Conservation (phyloP, 1,139 yeast genomes). For the Barnettozyma hawaiiensis region DNA sequence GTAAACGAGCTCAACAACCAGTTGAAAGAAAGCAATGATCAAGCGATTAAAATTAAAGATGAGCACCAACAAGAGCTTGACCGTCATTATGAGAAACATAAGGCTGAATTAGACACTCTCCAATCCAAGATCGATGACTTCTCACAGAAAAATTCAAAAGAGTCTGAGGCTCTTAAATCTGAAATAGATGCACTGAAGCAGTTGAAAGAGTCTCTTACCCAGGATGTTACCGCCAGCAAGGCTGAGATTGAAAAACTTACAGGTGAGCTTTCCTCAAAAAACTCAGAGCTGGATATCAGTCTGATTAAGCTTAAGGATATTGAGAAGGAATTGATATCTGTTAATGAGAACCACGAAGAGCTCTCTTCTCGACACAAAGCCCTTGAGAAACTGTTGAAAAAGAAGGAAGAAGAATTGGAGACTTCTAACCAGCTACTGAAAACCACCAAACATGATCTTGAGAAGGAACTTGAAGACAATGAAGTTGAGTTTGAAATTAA, state of each 20-base stretch:
- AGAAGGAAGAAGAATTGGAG: constrained; percentile 3
- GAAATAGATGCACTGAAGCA: neutral
- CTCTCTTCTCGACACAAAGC: neutral
- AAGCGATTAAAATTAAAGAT: neutral
- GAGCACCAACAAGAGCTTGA: constrained; percentile 2
- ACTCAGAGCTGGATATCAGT: neutral
- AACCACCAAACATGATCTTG: constrained; percentile 9
- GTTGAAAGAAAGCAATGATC: constrained; percentile 2
- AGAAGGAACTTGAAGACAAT: constrained; percentile 21
- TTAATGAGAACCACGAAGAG: neutral
- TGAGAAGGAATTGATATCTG: neutral
- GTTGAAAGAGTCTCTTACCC: constrained; percentile 5
- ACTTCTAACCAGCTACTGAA: constrained; percentile 1
- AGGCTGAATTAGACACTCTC: neutral
- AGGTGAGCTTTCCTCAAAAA: neutral
- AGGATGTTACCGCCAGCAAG: neutral
- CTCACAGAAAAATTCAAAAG: neutral
- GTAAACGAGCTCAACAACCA: constrained; percentile 1
- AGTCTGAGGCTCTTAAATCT: neutral
- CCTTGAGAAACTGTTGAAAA: constrained; percentile 3
- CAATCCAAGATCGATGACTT: neutral
- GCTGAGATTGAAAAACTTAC: neutral
- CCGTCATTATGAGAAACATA: neutral
- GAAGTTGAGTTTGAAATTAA: constrained; percentile 20
- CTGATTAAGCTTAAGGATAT: too few relatives aligned